Percentiles rank a stretch among this genome's conserved stretches.
phyloP scores from a whole-genome alignment of 345 rosid genomes.

The Sonneratia alba region DNA sequence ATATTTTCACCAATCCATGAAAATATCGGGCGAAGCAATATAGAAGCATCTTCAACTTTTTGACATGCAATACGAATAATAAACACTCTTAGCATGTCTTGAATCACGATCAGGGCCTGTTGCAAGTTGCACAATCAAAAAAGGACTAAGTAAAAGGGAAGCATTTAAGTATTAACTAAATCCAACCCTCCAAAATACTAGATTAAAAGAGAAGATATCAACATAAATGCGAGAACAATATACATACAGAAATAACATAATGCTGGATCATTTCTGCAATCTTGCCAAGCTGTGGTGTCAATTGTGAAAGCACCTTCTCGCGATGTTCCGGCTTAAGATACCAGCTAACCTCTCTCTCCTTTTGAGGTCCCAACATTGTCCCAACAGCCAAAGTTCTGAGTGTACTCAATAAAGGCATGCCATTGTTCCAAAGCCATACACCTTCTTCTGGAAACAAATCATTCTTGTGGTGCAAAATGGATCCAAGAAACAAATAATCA shows the following conservation, averaged over 20 bases:
- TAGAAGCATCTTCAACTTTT: slow-evolving; percentile 61
- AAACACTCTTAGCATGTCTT: slow-evolving; percentile 94
- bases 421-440: slow-evolving; percentile 86
- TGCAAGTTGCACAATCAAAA: slow-evolving; percentile 12
- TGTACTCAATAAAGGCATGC: slow-evolving; percentile 83
- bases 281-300: slow-evolving; percentile 76
- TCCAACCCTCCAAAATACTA: not conserved
- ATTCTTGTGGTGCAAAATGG: slow-evolving; percentile 50
- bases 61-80: slow-evolving; percentile 70
- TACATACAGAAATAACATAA: slow-evolving; percentile 85
- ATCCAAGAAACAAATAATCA: slow-evolving; percentile 17
- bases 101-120: slow-evolving; percentile 80
- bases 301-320: slow-evolving; percentile 70
- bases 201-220: not conserved
- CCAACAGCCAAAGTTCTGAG: slow-evolving; percentile 78
- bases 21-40: slow-evolving; percentile 66
- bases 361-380: slow-evolving; percentile 70
- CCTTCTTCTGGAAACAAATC: slow-evolving; percentile 90
- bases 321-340: slow-evolving; percentile 58
- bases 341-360: slow-evolving; percentile 83
- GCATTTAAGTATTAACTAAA: slow-evolving; percentile 1
- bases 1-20: slow-evolving; percentile 44
- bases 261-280: slow-evolving; percentile 81
- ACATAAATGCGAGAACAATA: slow-evolving; percentile 4
- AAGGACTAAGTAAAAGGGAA: slow-evolving; percentile 1